Evolutionary conservation across 2,329 filamentous ascomycete genomes (phyloP).

Genomic region (Fusarium tjaetaba): DNA sequence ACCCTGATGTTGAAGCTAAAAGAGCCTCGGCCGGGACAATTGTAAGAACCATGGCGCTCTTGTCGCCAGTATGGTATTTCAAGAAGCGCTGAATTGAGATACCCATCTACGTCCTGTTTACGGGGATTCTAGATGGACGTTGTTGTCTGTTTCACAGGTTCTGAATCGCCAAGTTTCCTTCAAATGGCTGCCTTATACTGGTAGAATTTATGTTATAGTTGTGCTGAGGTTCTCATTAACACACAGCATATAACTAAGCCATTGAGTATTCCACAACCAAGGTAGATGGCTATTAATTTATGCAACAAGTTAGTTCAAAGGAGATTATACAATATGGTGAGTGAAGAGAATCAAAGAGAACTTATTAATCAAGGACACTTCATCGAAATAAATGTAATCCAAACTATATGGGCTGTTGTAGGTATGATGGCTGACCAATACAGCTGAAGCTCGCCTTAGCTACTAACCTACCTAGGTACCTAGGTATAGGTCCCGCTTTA

Average conservation of each 20-base stretch:
- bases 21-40: not conserved
- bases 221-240: not conserved
- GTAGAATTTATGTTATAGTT: not conserved
- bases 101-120: not conserved
- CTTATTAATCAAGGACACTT: not conserved
- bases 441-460: constrained; percentile 35
- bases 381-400: not conserved
- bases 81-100: not conserved
- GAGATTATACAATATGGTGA: not conserved
- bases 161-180: not conserved
- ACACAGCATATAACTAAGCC: not conserved
- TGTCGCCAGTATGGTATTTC: not conserved
- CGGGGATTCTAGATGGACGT: not conserved
- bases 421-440: not conserved
- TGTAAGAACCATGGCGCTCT: not conserved
- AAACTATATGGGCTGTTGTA: not conserved
- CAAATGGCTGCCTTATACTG: not conserved
- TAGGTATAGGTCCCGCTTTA: constrained; percentile 26
- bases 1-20: not conserved
- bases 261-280: not conserved
- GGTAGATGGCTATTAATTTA: no score
- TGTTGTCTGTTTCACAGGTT: no score
- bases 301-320: not conserved
- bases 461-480: not conserved
- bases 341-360: not conserved